These are phyloP conservation scores for Hypoxylon sp. DNA, from an alignment of 2,329 filamentous ascomycete genomes.

Conservation along the genomic window DNA sequence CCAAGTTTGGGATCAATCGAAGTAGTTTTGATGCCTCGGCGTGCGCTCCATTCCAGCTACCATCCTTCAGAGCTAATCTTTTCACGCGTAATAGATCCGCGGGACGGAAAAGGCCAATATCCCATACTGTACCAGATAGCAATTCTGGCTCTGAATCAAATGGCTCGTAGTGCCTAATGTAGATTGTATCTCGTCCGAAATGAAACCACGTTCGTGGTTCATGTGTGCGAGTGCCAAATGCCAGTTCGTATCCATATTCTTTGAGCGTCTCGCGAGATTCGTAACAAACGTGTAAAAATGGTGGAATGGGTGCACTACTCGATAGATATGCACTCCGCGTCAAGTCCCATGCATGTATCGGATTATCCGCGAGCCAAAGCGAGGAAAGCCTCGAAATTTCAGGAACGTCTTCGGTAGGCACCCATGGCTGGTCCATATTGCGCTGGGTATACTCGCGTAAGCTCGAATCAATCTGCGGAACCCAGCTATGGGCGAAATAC, in stretches of 20 bases:
- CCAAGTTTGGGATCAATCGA: conserved; percentile 17
- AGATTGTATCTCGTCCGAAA: conserved; percentile 44
- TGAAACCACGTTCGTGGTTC: conserved; percentile 46
- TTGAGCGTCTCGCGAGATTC: conserved; percentile 50
- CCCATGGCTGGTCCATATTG: conserved; percentile 38
- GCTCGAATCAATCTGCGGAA: neutral
- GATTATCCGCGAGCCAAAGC: conserved; percentile 26
- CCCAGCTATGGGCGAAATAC: conserved; percentile 44
- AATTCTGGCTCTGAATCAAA: neutral
- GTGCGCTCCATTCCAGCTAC: neutral
- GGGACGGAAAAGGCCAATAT: conserved; percentile 42
- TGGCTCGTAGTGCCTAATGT: neutral
- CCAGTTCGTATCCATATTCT: conserved; percentile 40
- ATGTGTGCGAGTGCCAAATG: conserved; percentile 45
- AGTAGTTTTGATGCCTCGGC: neutral
- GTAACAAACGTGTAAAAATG: conserved; percentile 48
- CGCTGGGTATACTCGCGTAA: conserved; percentile 12
- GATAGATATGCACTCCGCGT: conserved; percentile 34
- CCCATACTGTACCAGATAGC: conserved; percentile 38
- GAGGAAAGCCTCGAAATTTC: conserved; percentile 36
- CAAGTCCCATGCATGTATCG: conserved; percentile 35
- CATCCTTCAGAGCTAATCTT: conserved; percentile 31
- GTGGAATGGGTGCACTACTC: conserved; percentile 46
- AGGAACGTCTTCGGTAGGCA: conserved; percentile 31
- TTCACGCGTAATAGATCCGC: conserved; percentile 38